Base-by-base conservation (phyloP, 768 basidiomycete species). In the Paxillus rubicundulus region DNA sequence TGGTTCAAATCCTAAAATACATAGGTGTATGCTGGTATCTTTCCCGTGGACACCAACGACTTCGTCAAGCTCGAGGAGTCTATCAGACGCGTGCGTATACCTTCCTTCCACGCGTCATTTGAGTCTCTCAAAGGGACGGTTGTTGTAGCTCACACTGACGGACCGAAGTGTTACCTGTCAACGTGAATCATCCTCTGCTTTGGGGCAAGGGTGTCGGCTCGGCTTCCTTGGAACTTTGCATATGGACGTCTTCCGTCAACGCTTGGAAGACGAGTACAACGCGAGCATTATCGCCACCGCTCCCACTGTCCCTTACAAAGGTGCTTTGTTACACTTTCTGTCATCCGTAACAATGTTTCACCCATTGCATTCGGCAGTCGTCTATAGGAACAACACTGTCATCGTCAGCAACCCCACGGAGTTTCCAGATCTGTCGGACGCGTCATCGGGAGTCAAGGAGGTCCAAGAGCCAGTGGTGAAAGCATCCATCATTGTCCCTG, bases 31-130 rank as follows among this genome's bases (percentile, higher is more conserved):
- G 94, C 95, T 5, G 97, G 97, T 18, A 79, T 98, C 34, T 99
- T 92, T 66, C 97, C 97, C 0, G 78, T 97, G 28, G 92, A 98
- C 53, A 88, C 84, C 47, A 88, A 77, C 50, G 94, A 98, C 64
- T 98, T 98, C 63, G 77, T 82, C 12, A 95, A 96, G 72, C 79
- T 99, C 2, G 97, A 98, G 68, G 97, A 98, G 71, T 96, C 96
- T 0, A 89, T 98, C 53, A 89, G 87, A 65, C 74, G 92, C 64
- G 95, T 94, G 65, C 32, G 82, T 59, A 21, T 34, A n/a, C 4
- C 12, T 24, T 6, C 24, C 18, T 43, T 56, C 51, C 50, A 49
- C 53, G 18, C 13, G 47, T 49, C 39, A 57, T 13, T 46, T 28
- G 10, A 30, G 21, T 17, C 36, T 57, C 53, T 39, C 32, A 45